phyloP scores from a whole-genome alignment of 148 eudicot genomes.

The Drosera capensis region DNA sequence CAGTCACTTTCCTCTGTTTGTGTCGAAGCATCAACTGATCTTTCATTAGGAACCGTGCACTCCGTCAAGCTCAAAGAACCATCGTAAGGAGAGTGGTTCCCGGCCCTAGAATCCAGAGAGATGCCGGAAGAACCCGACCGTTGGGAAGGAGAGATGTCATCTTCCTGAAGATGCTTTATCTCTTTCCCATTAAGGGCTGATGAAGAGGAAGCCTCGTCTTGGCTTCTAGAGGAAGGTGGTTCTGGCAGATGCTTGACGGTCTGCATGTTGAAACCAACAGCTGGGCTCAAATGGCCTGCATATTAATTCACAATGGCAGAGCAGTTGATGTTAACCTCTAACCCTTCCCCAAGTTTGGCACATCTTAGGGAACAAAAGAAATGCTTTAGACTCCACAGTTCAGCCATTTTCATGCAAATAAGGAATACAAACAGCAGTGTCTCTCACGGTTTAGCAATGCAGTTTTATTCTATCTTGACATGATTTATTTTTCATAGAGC shows the following conservation, averaged over 20 bases:
- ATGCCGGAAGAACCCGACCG: constrained; percentile 40
- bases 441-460: neutral
- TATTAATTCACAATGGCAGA: neutral
- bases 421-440: neutral
- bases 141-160: constrained; percentile 53
- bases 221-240: constrained; percentile 63
- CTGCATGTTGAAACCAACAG: constrained; percentile 29
- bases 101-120: constrained; percentile 55
- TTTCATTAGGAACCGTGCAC: constrained; percentile 48
- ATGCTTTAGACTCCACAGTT: neutral
- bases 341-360: too few relatives aligned
- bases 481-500: neutral
- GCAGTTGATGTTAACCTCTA: neutral
- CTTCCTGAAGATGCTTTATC: constrained; percentile 45
- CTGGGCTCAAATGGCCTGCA: constrained; percentile 55
- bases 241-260: constrained; percentile 57
- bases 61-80: constrained; percentile 59
- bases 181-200: constrained; percentile 52
- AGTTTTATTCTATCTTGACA: constrained; percentile 1
- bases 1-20: constrained; percentile 58
- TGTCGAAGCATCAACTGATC: constrained; percentile 79
- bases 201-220: constrained; percentile 62
- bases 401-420: neutral
- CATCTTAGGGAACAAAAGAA: neutral
- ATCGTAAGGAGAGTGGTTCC: constrained; percentile 39